phyloP scores from a whole-genome alignment of 148 eudicot genomes.

The Bassia scoparia region DNA sequence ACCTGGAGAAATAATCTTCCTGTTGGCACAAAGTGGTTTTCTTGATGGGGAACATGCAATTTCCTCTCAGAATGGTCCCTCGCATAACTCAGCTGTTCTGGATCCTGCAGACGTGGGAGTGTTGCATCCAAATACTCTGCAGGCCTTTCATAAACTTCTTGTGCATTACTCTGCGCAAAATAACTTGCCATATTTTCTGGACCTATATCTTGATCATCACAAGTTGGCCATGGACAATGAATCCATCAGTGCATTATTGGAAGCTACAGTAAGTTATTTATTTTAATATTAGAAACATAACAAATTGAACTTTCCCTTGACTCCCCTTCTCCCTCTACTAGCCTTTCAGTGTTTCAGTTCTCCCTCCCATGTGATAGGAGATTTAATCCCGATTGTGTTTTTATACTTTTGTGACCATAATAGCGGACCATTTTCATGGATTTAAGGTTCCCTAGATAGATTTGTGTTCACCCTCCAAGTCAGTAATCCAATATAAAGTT shows the following conservation, averaged over 20 bases:
- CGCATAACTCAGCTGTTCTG: constrained; percentile 38
- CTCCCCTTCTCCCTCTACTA: not conserved
- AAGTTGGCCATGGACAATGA: constrained; percentile 61
- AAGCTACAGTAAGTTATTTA: constrained; percentile 64
- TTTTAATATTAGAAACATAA: not conserved
- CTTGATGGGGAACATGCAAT: constrained; percentile 31
- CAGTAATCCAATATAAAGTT: not conserved
- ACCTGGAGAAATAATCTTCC: constrained; percentile 56
- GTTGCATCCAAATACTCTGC: constrained; percentile 42
- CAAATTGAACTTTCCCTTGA: not conserved
- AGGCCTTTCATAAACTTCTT: constrained; percentile 67
- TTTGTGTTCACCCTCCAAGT: not conserved
- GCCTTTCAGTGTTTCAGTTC: not conserved
- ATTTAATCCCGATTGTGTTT: not conserved
- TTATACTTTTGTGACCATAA: not conserved
- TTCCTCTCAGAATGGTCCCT: constrained; percentile 31
- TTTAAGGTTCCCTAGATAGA: not conserved
- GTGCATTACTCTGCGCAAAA: constrained; percentile 55
- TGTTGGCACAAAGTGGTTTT: constrained; percentile 80
- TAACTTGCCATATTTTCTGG: constrained; percentile 80
- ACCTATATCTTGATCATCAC: constrained; percentile 88
- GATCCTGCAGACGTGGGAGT: constrained; percentile 30
- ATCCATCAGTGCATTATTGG: constrained; percentile 47
- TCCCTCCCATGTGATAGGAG: not conserved
- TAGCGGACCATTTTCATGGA: not conserved